These are phyloP conservation scores for Penicillium sp. DNA, from an alignment of 2,329 filamentous ascomycete species.

Conservation along the genomic window DNA sequence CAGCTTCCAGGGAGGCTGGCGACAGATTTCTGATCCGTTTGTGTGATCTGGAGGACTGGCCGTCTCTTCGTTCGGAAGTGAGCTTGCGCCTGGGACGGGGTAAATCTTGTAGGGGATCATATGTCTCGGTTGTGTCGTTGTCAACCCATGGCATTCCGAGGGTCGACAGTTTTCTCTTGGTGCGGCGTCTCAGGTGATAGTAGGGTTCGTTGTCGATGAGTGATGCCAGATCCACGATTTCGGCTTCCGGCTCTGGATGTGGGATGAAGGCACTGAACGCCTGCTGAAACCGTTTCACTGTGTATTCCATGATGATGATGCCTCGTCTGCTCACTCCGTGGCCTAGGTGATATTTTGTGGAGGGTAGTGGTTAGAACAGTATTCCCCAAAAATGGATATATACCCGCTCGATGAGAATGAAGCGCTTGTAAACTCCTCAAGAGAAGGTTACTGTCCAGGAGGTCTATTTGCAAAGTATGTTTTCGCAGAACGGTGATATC, in stretches of 20 bases:
- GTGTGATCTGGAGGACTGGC: neutral
- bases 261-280: neutral
- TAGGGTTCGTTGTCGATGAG: neutral
- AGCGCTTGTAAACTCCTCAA: too few species aligned
- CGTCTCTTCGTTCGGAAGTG: neutral
- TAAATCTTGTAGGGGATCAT: neutral
- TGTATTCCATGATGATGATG: neutral
- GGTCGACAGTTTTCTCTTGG: neutral
- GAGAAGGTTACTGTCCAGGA: too few species aligned
- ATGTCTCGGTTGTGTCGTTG: neutral
- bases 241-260: neutral
- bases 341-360: neutral
- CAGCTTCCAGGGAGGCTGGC: neutral
- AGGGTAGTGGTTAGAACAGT: too few species aligned
- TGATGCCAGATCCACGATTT: neutral
- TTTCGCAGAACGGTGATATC: too few species aligned
- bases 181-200: neutral
- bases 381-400: too few species aligned
- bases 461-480: too few species aligned
- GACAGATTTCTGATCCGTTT: neutral
- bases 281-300: neutral
- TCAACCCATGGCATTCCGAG: neutral
- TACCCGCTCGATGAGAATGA: too few species aligned
- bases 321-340: neutral
- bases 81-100: neutral